Base-by-base conservation (phyloP, 2,329 filamentous ascomycete genomes). In the Colletotrichum sp. region DNA sequence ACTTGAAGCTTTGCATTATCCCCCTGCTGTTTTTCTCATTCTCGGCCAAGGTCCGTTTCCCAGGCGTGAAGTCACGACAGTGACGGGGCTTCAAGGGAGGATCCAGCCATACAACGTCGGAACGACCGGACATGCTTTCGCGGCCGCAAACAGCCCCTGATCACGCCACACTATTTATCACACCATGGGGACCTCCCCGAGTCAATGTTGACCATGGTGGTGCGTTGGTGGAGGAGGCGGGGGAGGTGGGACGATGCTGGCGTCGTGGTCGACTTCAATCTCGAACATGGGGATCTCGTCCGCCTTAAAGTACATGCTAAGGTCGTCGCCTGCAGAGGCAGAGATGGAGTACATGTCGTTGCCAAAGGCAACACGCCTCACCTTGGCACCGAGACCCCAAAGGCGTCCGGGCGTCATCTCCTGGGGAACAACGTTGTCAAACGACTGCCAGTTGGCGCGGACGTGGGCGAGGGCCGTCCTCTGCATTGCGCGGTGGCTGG, bases 391-490 rank as follows among this genome's bases (percentile, higher is more conserved):
- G 30, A 76, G 26, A 13, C 60, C 65, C 75, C 75, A 76, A n/a
- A 76, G 52, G 21, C 67, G 55, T 8, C 66, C 66, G 9, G 71
- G 72, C 3, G 75, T 75, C 71, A 76, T 75, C 36, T 76, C 71
- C 49, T 75, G 75, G 10, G 66, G 24, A 9, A 75, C 8, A 26
- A 71, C 75, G 36, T 76, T 76, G 36, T 76, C 72, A 8, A 71
- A 76, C 7, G 75, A 75, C 66, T 75, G 71, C 71, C 72, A 75
- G 49, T 76, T 52, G 6, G 65, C 69, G 32, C 75, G 75, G 24
- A 76, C 72, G 36, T 76, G 67, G 24, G 65, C 39, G 12, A 76
- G 63, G 5, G 71, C 75, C 28, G 66, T 86, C 21, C 68, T 30
- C 57, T 75, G 65, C 28, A 77, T 65, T 5, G 60, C 64, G 9